Conservation (phyloP, 345 rosid species). For the Mallotus nudiflorus region DNA sequence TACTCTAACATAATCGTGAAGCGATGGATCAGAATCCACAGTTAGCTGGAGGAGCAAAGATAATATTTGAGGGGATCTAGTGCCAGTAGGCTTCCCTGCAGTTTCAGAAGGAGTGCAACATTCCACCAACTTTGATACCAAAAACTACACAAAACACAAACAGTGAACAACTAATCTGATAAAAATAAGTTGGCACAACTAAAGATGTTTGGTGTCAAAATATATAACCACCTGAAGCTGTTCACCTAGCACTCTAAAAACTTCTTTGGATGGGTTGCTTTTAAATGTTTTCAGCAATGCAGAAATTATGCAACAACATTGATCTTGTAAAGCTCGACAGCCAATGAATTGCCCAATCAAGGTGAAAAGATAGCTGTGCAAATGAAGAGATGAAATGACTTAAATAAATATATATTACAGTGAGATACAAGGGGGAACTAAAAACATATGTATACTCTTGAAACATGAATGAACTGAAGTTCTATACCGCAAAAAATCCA, state of each 20-base stretch:
- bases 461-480: neutral
- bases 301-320: constrained; percentile 74
- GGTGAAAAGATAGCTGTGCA: constrained; percentile 79
- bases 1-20: constrained; percentile 78
- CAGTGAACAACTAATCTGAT: constrained; percentile 9
- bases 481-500: neutral
- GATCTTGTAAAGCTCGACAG: constrained; percentile 70
- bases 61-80: constrained; percentile 53
- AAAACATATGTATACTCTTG: neutral
- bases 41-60: constrained; percentile 65
- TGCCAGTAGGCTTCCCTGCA: constrained; percentile 41
- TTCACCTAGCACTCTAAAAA: constrained; percentile 71
- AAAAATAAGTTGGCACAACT: neutral
- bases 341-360: constrained; percentile 80
- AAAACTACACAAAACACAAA: constrained; percentile 51
- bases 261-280: constrained; percentile 60
- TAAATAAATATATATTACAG: constrained; percentile 2
- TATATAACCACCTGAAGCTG: constrained; percentile 73
- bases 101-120: constrained; percentile 61
- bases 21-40: constrained; percentile 60
- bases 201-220: constrained; percentile 6
- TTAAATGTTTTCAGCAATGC: constrained; percentile 56
- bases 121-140: constrained; percentile 89
- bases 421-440: neutral
- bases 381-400: constrained; percentile 22